Evolutionary conservation across 306 rosid species (phyloP), one percentile per base, ranked within the genome.

Genomic region (Fragaria ananassa): DNA sequence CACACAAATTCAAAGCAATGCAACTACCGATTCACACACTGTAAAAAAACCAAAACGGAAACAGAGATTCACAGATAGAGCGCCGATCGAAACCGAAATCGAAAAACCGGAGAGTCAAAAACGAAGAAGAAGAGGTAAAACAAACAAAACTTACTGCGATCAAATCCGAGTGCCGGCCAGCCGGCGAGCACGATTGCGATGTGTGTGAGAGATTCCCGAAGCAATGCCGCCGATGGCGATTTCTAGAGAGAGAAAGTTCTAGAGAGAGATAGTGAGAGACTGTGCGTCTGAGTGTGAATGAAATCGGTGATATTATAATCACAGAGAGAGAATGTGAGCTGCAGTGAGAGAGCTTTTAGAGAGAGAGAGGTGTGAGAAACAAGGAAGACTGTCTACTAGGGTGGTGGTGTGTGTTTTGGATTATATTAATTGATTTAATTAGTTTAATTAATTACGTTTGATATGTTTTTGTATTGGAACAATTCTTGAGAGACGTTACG

Each of bases 71-170:
- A 63, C 4, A 14, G 18, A 58, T 5, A 25, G 18, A 12, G 37
- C 68, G n/a, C 27, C 70, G 70, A 65, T 65, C 47, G 47, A 37
- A 37, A 65, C 15, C 45, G 69, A 64, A 35, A 80, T 67, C 64
- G 72, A 63, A 83, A 42, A 58, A 31, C 41, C 31, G 35, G 17
- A 46, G 23, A 18, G 47, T 60, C 4, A 50, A 60, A 18, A 44
- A 58, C 42, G 18, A 54, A 65, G 44, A 71, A 4, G 53, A 71
- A 14, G 46, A 34, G 71, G 71, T 8, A 17, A 8, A 17, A 65
- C 65, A 47, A 78, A 81, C 58, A 18, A 65, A 85, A 82, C 84
- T 85, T 54, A 88, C 91, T 63, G 86, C 70, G 70, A 65, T 47
- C 46, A 72, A 74, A 79, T 46, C 69, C 44, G 62, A 53, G 57